Percentiles rank a stretch among this genome's conserved stretches.
Evolutionary conservation across 129 eudicot species (phyloP).

Genomic region (Chrysanthemum lavandulifolium): DNA sequence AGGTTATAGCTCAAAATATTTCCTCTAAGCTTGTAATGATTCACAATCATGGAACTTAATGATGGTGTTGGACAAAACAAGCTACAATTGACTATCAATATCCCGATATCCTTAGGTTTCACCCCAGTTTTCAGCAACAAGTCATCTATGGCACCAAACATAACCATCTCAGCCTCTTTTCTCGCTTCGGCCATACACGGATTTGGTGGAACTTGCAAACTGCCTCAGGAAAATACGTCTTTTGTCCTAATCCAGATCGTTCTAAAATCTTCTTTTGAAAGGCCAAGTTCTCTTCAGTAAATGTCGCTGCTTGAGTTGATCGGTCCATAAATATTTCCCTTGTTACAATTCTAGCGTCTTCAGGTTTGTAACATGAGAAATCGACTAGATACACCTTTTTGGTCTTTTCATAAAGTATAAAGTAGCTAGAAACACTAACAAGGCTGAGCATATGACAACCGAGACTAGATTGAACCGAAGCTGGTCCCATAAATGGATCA

Average conservation of each 20-base stretch:
- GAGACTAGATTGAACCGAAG: conserved; percentile 59
- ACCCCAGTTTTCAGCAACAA: conserved; percentile 42
- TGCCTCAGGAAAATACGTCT: conserved; percentile 62
- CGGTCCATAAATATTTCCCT: conserved; percentile 60
- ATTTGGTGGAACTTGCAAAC: conserved; percentile 58
- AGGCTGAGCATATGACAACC: conserved; percentile 44
- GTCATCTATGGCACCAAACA: conserved; percentile 53
- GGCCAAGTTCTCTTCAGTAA: conserved; percentile 58
- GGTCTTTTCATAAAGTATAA: conserved; percentile 74
- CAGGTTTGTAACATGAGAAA: conserved; percentile 73
- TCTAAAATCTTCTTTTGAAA: conserved; percentile 75
- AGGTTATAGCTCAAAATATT: conserved; percentile 59
- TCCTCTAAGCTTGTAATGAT: conserved; percentile 63
- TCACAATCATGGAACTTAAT: conserved; percentile 63
- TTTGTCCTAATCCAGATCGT: conserved; percentile 67
- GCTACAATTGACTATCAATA: conserved; percentile 64
- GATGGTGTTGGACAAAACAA: conserved; percentile 71
- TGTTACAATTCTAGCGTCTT: conserved; percentile 36
- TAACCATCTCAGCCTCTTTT: conserved; percentile 54
- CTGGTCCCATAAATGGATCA: conserved; percentile 50
- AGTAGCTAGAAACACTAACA: conserved; percentile 57
- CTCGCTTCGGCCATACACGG: conserved; percentile 62
- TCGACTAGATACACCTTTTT: conserved; percentile 59
- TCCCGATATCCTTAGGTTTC: conserved; percentile 62
- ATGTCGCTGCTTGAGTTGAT: conserved; percentile 37